Evolutionary conservation across 2,329 filamentous ascomycete genomes (phyloP).

Genomic region (Fusarium burgessii): DNA sequence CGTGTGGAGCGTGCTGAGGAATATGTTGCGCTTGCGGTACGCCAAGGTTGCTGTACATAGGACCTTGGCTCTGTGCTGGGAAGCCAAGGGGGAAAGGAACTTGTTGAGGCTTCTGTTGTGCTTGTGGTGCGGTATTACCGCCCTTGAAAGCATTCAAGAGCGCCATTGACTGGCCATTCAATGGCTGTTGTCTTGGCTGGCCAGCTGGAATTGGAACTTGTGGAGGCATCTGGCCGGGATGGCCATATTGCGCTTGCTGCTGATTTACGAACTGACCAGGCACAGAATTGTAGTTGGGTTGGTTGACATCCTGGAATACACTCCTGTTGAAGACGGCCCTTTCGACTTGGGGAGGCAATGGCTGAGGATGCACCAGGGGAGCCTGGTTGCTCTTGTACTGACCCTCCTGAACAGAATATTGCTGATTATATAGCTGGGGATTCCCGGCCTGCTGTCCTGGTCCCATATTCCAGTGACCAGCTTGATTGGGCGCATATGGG

Average conservation of each 20-base stretch:
- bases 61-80: constrained; percentile 24
- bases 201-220: constrained; percentile 22
- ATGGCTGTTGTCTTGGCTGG: constrained; percentile 43
- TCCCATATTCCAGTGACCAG: constrained; percentile 30
- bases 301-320: constrained; percentile 46
- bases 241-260: constrained; percentile 45
- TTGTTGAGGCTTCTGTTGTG: constrained; percentile 38
- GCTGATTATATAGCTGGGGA: constrained; percentile 31
- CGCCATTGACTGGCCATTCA: constrained; percentile 58
- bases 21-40: constrained; percentile 21
- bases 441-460: constrained; percentile 28
- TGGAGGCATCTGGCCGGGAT: constrained; percentile 32
- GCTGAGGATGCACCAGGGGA: constrained; percentile 58
- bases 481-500: constrained; percentile 40
- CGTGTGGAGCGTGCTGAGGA: constrained; percentile 25
- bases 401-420: constrained; percentile 34
- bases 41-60: constrained; percentile 21
- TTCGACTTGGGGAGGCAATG: constrained; percentile 67
- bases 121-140: constrained; percentile 37
- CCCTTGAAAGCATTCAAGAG: constrained; percentile 60
- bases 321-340: constrained; percentile 61
- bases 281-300: constrained; percentile 21
- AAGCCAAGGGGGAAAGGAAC: constrained; percentile 17
- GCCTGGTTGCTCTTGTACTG: constrained; percentile 44
- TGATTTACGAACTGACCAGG: constrained; percentile 28